phyloP scores from a whole-genome alignment of 345 rosid species.

The Populus tremula region DNA sequence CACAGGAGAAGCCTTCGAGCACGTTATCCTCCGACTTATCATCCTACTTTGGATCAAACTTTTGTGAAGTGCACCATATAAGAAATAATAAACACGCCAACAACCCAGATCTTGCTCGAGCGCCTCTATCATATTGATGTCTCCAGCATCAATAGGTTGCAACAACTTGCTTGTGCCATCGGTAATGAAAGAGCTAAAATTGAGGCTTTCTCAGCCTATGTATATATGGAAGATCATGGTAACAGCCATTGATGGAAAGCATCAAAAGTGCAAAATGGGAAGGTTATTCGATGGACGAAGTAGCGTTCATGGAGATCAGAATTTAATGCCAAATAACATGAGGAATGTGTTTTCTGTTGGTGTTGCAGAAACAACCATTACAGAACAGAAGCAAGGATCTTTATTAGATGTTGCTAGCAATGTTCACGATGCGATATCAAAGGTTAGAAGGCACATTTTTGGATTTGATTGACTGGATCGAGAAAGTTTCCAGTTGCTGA shows the following conservation, averaged over 20 bases:
- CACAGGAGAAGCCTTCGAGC: conserved; percentile 56
- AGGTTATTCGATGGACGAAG: conserved; percentile 80
- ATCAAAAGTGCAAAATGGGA: conserved; percentile 74
- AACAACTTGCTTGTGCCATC: conserved; percentile 42
- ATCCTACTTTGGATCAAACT: conserved; percentile 47
- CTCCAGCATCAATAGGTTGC: conserved; percentile 49
- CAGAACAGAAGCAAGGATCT: conserved; percentile 46
- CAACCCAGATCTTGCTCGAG: conserved; percentile 41
- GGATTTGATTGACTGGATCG: conserved; percentile 83
- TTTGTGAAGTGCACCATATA: conserved; percentile 63
- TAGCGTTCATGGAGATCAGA: conserved; percentile 31
- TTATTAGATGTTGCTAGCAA: conserved; percentile 50
- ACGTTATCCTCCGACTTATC: conserved; percentile 57
- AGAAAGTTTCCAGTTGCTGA: conserved; percentile 66
- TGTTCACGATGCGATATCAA: conserved; percentile 54
- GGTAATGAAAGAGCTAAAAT: conserved; percentile 63
- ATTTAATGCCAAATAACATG: conserved; percentile 54
- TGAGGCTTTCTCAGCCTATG: conserved; percentile 81
- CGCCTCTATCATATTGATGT: conserved; percentile 68
- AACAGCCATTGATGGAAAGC: conserved; percentile 34
- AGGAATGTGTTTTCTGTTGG: conserved; percentile 75
- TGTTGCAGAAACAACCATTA: conserved; percentile 54
- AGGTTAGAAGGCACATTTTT: conserved; percentile 59
- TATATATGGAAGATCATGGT: conserved; percentile 70
- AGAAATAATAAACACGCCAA: conserved; percentile 59